These are phyloP conservation scores for Fusarium guadeloupense DNA, from an alignment of 2,329 filamentous ascomycete species.

Conservation along the genomic window DNA sequence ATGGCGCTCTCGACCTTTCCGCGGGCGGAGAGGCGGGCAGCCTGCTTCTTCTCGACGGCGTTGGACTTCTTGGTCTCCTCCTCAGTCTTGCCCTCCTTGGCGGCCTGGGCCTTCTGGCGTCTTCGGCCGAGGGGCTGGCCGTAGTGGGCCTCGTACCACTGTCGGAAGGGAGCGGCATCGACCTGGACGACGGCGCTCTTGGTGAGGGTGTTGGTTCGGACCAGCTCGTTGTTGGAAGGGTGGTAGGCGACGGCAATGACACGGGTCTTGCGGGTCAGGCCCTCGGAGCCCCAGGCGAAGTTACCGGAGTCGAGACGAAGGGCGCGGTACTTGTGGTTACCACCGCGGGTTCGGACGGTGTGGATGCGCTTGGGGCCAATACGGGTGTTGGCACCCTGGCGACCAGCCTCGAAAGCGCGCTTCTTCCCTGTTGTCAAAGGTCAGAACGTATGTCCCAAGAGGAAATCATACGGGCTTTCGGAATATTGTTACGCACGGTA, in stretches of 20 bases:
- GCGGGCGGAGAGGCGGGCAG: conserved; percentile 78
- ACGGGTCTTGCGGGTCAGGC: conserved; percentile 97
- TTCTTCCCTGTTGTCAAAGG: conserved; percentile 84
- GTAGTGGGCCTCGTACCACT: conserved; percentile 99
- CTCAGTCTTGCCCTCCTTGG: conserved; percentile 68
- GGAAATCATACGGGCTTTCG: conserved; percentile 73
- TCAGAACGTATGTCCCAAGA: conserved; percentile 74
- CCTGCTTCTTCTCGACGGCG: conserved; percentile 95
- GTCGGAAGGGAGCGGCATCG: conserved; percentile 98
- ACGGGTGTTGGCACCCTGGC: conserved; percentile 99
- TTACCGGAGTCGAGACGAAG: conserved; percentile 99
- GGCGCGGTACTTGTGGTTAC: conserved; percentile 99
- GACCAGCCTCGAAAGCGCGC: conserved; percentile 99
- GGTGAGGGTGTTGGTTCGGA: conserved; percentile 99
- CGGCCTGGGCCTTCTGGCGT: conserved; percentile 81
- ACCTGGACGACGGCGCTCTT: conserved; percentile 98
- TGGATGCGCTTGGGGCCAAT: conserved; percentile 97
- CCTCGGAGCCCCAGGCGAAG: conserved; percentile 99
- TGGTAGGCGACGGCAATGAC: conserved; percentile 99
- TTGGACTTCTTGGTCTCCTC: conserved; percentile 93
- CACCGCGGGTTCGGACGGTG: conserved; percentile 95
- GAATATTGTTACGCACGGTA: conserved; percentile 75
- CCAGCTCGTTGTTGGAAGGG: conserved; percentile 99
- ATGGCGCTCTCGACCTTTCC: conserved; percentile 94
- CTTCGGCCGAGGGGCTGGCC: conserved; percentile 87